These are phyloP conservation scores for Peltaster fructicola DNA, from an alignment of 2,329 filamentous ascomycete species.

Conservation along the genomic window DNA sequence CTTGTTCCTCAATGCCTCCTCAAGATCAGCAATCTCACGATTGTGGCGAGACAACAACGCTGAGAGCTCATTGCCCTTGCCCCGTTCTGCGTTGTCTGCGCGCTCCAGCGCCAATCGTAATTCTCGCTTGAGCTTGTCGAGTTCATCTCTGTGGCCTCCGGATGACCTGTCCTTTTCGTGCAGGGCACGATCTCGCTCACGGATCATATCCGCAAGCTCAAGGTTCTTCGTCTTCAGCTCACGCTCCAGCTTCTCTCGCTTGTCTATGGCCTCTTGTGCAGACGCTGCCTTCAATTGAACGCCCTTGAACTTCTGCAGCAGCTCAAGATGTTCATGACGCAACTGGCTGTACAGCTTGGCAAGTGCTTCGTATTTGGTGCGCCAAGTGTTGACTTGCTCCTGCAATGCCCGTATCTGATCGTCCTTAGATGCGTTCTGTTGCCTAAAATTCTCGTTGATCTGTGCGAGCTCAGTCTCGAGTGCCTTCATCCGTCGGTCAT, in stretches of 20 bases:
- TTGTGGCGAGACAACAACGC: conserved; percentile 93
- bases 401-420: conserved; percentile 86
- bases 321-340: conserved; percentile 82
- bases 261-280: conserved; percentile 90
- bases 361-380: conserved; percentile 87
- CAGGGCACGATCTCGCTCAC: conserved; percentile 80
- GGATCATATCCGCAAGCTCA: conserved; percentile 97
- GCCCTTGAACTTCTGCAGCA: conserved; percentile 88
- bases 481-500: conserved; percentile 81
- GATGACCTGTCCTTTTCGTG: conserved; percentile 81
- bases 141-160: conserved; percentile 76
- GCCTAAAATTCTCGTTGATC: conserved; percentile 63
- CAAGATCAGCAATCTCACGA: conserved; percentile 88
- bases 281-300: conserved; percentile 94
- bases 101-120: conserved; percentile 80
- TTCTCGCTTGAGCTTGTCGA: conserved; percentile 89
- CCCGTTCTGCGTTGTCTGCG: conserved; percentile 78
- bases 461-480: conserved; percentile 74
- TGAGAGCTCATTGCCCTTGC: conserved; percentile 88
- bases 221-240: conserved; percentile 99
- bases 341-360: conserved; percentile 96
- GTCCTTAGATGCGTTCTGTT: conserved; percentile 78
- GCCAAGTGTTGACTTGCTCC: conserved; percentile 95
- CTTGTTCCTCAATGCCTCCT: conserved; percentile 79
- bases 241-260: conserved; percentile 82